Percentiles rank a stretch among this genome's conserved stretches.
Conservation (phyloP, 768 basidiomycete species). For the Termitomyces heimii region DNA sequence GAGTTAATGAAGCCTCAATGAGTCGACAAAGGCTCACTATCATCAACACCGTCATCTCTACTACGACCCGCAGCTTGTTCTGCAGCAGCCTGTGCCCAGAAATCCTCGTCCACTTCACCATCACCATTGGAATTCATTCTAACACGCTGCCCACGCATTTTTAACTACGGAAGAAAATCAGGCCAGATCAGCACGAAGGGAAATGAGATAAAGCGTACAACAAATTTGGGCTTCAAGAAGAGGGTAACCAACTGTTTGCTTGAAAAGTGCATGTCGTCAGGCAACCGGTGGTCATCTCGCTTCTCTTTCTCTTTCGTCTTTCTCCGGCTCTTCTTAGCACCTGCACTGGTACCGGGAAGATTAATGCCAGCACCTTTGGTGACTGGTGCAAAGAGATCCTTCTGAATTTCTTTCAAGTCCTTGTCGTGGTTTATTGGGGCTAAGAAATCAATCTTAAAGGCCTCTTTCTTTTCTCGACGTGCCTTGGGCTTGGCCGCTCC, state of each 20-base stretch:
- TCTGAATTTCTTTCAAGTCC: slow-evolving; percentile 52
- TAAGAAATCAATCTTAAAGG: slow-evolving; percentile 78
- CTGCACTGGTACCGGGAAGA: slow-evolving; percentile 47
- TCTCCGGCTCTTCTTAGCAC: slow-evolving; percentile 40
- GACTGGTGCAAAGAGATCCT: slow-evolving; percentile 75
- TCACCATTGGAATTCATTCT: slow-evolving; percentile 56
- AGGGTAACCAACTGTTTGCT: slow-evolving; percentile 84
- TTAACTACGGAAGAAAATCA: slow-evolving; percentile 46
- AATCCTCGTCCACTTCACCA: slow-evolving; percentile 92
- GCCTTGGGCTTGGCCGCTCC: slow-evolving; percentile 44
- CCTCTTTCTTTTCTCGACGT: slow-evolving; percentile 69
- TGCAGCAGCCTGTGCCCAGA: slow-evolving; percentile 95
- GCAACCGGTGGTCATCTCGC: slow-evolving; percentile 71
- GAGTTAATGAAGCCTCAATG: background rate
- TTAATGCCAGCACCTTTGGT: slow-evolving; percentile 67
- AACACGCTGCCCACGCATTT: slow-evolving; percentile 76
- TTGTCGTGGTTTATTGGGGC: slow-evolving; percentile 51
- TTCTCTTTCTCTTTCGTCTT: slow-evolving; percentile 54
- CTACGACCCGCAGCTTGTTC: slow-evolving; percentile 62
- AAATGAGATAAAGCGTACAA: slow-evolving; percentile 46
- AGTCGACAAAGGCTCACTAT: slow-evolving; percentile 38
- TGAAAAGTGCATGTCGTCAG: slow-evolving; percentile 98
- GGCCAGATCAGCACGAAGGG: background rate
- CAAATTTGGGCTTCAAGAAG: slow-evolving; percentile 95
- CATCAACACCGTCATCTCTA: slow-evolving; percentile 49